Evolutionary conservation across 2,329 filamentous ascomycete genomes (phyloP).

Genomic region (Pseudogymnoascus sp.): DNA sequence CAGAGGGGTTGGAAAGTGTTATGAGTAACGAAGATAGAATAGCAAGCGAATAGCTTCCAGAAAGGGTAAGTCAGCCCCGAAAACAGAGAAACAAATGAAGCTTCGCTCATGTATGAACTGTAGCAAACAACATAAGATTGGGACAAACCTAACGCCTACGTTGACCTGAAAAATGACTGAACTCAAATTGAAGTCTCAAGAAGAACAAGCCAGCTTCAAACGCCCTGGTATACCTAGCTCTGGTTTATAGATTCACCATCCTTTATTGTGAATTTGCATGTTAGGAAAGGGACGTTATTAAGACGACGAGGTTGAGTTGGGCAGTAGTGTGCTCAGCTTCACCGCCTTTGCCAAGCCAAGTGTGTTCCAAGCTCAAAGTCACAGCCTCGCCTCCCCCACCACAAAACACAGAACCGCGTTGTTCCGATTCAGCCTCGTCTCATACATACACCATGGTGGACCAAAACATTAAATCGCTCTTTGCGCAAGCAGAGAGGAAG

Average conservation of each 20-base stretch:
- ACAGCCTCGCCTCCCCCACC: constrained; percentile 6
- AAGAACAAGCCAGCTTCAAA: neutral
- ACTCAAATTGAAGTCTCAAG: neutral
- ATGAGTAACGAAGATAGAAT: neutral
- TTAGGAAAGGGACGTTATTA: neutral
- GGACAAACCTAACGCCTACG: neutral
- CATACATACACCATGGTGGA: constrained; percentile 38
- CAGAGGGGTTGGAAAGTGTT: neutral
- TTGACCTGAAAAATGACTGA: neutral
- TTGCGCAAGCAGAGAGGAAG: constrained; percentile 45
- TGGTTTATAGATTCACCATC: neutral
- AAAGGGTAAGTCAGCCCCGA: neutral
- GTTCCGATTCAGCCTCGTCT: neutral
- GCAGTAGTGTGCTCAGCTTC: neutral
- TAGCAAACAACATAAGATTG: neutral
- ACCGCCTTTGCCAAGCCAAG: constrained; percentile 3
- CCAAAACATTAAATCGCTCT: constrained; percentile 43
- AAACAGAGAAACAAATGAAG: neutral
- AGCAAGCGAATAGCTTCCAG: neutral
- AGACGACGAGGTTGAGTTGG: neutral
- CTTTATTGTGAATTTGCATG: neutral
- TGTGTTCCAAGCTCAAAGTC: neutral
- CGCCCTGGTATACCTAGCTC: neutral
- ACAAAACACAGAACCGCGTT: constrained; percentile 5
- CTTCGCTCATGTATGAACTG: neutral